A percentile compares a stretch with the other conserved stretches of the same genome.
These are phyloP conservation scores for Macrolepiota dolichaula DNA, from an alignment of 768 basidiomycete genomes.

Conservation along the genomic window DNA sequence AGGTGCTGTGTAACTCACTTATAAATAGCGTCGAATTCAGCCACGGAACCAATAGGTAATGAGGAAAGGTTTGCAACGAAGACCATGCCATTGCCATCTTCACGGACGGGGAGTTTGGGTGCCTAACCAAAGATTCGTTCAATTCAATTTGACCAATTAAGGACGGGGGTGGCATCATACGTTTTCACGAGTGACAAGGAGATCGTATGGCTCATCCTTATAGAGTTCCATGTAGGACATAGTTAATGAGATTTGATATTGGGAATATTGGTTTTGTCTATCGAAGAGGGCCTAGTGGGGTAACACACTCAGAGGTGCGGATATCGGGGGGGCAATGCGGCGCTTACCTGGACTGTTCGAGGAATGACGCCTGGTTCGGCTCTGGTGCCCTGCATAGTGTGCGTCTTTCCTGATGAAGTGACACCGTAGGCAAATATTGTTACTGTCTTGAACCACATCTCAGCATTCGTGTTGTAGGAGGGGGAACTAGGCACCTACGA, in stretches of 20 bases:
- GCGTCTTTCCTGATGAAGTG: conserved; percentile 87
- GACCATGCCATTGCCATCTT: conserved; percentile 49
- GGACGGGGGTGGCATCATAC: conserved; percentile 32
- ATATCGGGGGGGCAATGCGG: background rate
- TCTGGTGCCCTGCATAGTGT: conserved; percentile 86
- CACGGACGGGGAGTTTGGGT: conserved; percentile 50
- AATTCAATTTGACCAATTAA: background rate
- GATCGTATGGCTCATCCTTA: conserved; percentile 87
- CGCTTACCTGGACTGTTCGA: conserved; percentile 63
- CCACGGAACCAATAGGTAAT: conserved; percentile 34
- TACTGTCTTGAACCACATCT: conserved; percentile 50
- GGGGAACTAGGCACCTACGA: conserved; percentile 42
- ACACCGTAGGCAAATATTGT: conserved; percentile 92
- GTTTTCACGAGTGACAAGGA: conserved; percentile 69
- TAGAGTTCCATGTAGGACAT: conserved; percentile 90
- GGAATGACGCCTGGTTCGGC: conserved; percentile 83
- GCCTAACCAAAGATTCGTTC: conserved; percentile 27
- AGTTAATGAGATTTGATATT: conserved; percentile 43
- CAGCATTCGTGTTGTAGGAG: background rate
- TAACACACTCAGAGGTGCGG: background rate
- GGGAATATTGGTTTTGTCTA: conserved; percentile 34
- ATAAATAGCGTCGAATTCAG: conserved; percentile 46
- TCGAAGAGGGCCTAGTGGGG: conserved; percentile 52
- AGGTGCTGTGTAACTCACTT: conserved; percentile 27
- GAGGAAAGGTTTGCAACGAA: conserved; percentile 53